phyloP scores from a whole-genome alignment of 768 basidiomycete genomes.

The Collybiopsis confluens region DNA sequence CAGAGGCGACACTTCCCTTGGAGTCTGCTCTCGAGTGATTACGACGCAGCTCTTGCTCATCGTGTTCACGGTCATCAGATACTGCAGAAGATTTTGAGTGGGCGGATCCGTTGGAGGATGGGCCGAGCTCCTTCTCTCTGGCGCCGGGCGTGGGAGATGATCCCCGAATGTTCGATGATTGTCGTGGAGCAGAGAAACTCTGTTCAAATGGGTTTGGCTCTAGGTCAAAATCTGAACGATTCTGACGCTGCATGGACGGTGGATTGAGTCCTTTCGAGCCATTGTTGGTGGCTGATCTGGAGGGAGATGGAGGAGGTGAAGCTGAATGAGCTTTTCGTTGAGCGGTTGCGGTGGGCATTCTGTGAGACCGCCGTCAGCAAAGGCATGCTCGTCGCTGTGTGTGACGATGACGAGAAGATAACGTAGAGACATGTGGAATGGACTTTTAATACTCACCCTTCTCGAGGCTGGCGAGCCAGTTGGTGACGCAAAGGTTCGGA shows the following conservation, averaged over 20 bases:
- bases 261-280: slow-evolving; percentile 11
- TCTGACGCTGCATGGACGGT: slow-evolving; percentile 34
- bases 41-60: slow-evolving; percentile 2
- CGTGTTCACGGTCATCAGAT: neutral
- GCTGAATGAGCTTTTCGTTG: neutral
- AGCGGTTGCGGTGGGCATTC: too few relatives aligned
- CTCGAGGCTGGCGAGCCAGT: too few relatives aligned
- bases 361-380: too few relatives aligned
- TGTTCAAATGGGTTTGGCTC: slow-evolving; percentile 96
- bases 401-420: too few relatives aligned
- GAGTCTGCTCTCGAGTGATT: slow-evolving; percentile 22
- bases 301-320: neutral
- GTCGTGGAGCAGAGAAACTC: slow-evolving; percentile 64
- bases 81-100: slow-evolving; percentile 20
- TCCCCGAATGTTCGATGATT: slow-evolving; percentile 45
- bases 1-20: slow-evolving; percentile 23
- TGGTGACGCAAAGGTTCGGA: too few relatives aligned
- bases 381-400: too few relatives aligned
- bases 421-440: too few relatives aligned
- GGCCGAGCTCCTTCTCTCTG: slow-evolving; percentile 18
- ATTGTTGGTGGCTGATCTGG: neutral
- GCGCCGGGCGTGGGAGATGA: slow-evolving; percentile 21
- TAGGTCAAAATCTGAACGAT: slow-evolving; percentile 63
- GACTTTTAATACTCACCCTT: too few relatives aligned
- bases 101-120: slow-evolving; percentile 28